These are phyloP conservation scores for Mycena venus DNA, from an alignment of 768 basidiomycete species.

Conservation along the genomic window DNA sequence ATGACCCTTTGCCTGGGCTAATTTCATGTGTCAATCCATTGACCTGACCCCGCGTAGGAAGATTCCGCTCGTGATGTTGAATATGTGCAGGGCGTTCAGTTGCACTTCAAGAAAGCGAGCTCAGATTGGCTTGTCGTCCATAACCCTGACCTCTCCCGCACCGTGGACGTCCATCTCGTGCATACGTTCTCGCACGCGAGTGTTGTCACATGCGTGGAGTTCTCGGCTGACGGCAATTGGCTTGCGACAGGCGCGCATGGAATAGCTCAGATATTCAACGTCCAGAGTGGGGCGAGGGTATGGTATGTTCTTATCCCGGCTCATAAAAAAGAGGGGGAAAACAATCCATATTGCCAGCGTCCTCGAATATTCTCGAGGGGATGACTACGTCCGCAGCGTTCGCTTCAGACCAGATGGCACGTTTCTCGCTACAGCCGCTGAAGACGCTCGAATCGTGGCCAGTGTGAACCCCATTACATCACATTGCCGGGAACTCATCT, in stretches of 20 bases:
- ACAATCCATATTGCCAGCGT: slow-evolving; percentile 60
- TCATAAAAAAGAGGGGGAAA: not conserved
- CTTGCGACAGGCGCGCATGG: slow-evolving; percentile 95
- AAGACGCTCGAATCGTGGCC: slow-evolving; percentile 93
- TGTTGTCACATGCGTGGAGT: slow-evolving; percentile 89
- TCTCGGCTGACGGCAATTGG: slow-evolving; percentile 93
- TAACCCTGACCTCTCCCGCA: slow-evolving; percentile 23
- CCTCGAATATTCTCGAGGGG: slow-evolving; percentile 87
- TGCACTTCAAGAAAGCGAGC: slow-evolving; percentile 29
- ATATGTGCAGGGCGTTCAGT: slow-evolving; percentile 8
- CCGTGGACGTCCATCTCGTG: slow-evolving; percentile 23
- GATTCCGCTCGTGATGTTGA: too few species aligned
- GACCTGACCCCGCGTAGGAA: too few species aligned
- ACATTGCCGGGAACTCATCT: not conserved
- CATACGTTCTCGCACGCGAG: slow-evolving; percentile 44
- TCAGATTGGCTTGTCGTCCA: slow-evolving; percentile 26
- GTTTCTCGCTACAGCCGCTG: slow-evolving; percentile 93
- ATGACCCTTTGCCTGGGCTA: too few species aligned
- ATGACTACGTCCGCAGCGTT: slow-evolving; percentile 94
- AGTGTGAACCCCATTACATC: slow-evolving; percentile 38
- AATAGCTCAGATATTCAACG: slow-evolving; percentile 96
- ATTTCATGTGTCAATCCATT: too few species aligned
- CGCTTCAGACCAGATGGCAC: slow-evolving; percentile 96
- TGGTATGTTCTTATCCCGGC: slow-evolving; percentile 66
- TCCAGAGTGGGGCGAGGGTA: slow-evolving; percentile 86